Evolutionary conservation across 2,329 filamentous ascomycete species (phyloP), one percentile per base, ranked within the genome.

Genomic region (Pyricularia grisea): DNA sequence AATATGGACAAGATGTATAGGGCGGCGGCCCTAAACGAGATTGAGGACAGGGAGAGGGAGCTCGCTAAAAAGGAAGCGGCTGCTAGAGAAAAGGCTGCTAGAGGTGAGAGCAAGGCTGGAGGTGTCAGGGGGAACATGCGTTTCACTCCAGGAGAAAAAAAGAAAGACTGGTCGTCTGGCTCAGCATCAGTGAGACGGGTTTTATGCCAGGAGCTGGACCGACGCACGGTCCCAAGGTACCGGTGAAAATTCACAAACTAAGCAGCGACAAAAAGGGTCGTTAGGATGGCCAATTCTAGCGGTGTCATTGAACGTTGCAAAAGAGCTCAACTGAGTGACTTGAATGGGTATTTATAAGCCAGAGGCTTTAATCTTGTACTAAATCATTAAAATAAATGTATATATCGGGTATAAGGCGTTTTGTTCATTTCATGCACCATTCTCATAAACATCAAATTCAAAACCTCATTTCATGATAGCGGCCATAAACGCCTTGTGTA

Each of bases 1-100:
- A 74, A 78, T 5, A 70, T 63, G 10, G 75, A 77, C 11, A n/a
- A n/a, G 42, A 2, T 55, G 6, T 20, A 55, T 1, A 55, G 42
- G 42, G 42, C 42, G 20, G 42, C 42, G 61, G 76, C 75, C 73
- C 71, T 72, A 17, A 80, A 85, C 69, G 77, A 79, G 75, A 70
- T 79, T 27, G 83, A 82, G 9, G 75, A 81, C 63, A 72, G 76
- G 12, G 83, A 85, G 73, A 77, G 74, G 69, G 71, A 68, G 30
- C 70, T 78, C 65, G 77, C 77, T 5, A 69, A 73, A 67, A 61
- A 74, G 66, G 78, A 79, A 73, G 71, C 74, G 42, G 72, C 58
- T 28, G 58, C 9, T 25, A 61, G 58, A 17, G 12, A 14, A 12
- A 14, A 17, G 12, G 14, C 3, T 7, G 30, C 30, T 30, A 30